Evolutionary conservation across 345 rosid genomes (phyloP), one percentile per base, ranked within the genome.

Genomic region (Salix suchowensis): DNA sequence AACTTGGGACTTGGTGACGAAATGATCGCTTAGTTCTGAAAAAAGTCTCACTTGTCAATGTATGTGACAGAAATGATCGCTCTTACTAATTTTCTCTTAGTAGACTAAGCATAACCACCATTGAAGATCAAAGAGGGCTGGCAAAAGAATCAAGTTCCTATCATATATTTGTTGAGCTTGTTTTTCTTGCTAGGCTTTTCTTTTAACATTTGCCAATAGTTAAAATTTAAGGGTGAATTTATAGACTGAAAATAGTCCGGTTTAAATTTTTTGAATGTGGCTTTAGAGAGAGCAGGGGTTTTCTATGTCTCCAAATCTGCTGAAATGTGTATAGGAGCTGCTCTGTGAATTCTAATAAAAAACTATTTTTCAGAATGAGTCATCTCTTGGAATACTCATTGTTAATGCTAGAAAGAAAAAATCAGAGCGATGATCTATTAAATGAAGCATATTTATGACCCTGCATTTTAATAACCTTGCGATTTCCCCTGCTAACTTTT

Each of bases 1-100:
- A 96, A 96, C 87, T 80, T 96, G 89, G 99, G 99, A 80, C 87
- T 96, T 37, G 99, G 99, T 70, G 99, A 96, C 86, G 98, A 81
- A 89, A 74, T 68, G 98, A 96, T 85, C 99, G 98, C 70, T 79
- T 89, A 80, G 84, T 93, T 81, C 98, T 98, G 67, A 92, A 88
- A 87, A 90, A 86, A 82, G 97, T 96, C 78, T 77, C 89, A 70
- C 76, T 88, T 65, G 65, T 81, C 73, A 71, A 85, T 81, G 96
- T 91, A 92, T 79, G 96, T 84, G 65, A 74, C 68, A 72, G n/a
- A 60, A 52, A 6, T 52, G 58, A 52, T 18, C 2, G 30, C 74
- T 82, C 71, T 55, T 74, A 8, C 52, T 69, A n/a, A 73, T 67
- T 74, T 60, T 23, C 34, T 68, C 36, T 74, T 70, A 23, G 24